Base-by-base conservation (phyloP, 2,329 filamentous ascomycete genomes). In the Pseudogymnoascus sp. region DNA sequence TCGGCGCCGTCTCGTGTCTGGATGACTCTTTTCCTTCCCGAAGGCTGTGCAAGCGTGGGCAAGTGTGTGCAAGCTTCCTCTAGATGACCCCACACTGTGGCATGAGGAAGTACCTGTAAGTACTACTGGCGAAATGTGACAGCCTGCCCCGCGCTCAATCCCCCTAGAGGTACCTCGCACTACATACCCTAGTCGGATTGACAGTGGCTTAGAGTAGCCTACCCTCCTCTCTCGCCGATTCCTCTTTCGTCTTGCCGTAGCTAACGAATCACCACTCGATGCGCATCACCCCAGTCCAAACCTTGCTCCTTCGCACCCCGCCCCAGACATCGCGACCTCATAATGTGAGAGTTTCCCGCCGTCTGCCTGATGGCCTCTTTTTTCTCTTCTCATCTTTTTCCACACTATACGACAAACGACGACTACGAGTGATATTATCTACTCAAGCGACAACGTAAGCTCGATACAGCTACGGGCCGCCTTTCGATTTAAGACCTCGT, bases 241-340 rank as follows among this genome's bases (percentile, higher is more conserved):
- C 44, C 44, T 50, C 44, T 50, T 50, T 50, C 44, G 44, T 50
- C 44, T 50, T 50, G 44, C 44, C 44, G 44, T 50, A 50, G 15
- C 44, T 23, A 15, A 50, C 44, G 44, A 50, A 50, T 50, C 44
- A 42, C 40, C 40, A 42, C 17, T 13, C 40, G 40, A 42, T 42
- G 40, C 17, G 17, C 40, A 42, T 21, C 40, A 42, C 42, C 42
- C 42, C 44, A 50, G 21, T 50, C 44, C 9, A 50, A 50, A 50
- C 44, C 44, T 50, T 50, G 44, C 44, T 50, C 23, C 13, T n/a
- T 4, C 23, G 4, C 44, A 26, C 44, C 44, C 44, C 44, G 44
- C 44, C 44, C 44, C 44, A 29, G 13, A 50, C 23, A 29, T 50
- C 44, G 13, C 21, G 23, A 50, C 44, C 44, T 50, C 44, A 50